Conservation (phyloP, 139 green algal genomes). For the Astrephomene gubernaculifera region DNA sequence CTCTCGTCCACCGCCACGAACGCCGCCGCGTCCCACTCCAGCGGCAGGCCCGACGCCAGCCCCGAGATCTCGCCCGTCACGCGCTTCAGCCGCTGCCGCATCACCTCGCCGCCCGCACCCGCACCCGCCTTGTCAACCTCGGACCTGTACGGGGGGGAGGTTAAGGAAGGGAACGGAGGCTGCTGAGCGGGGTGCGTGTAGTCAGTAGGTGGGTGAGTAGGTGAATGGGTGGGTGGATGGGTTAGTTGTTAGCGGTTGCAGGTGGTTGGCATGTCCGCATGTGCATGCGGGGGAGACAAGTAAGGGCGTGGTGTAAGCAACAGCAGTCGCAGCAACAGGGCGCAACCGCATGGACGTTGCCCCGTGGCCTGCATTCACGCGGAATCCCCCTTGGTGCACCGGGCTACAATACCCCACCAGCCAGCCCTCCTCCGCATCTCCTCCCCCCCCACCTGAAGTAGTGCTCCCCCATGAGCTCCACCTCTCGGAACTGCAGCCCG, state of each 20-base stretch:
- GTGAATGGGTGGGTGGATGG: not conserved
- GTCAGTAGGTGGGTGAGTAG: not conserved
- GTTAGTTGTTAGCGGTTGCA: too few species aligned
- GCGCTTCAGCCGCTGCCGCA: conserved; percentile 26
- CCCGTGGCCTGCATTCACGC: too few species aligned
- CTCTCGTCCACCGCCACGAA: conserved; percentile 61
- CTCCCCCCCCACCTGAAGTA: conserved; percentile 21
- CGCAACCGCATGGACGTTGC: too few species aligned
- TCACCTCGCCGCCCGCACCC: conserved; percentile 15
- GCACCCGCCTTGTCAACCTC: not conserved
- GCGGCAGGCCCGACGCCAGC: conserved; percentile 58
- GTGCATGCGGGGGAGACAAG: too few species aligned
- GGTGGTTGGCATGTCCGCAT: too few species aligned
- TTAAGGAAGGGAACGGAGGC: not conserved
- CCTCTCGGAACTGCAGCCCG: conserved; percentile 38
- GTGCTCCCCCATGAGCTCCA: not conserved
- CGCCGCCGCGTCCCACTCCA: conserved; percentile 56
- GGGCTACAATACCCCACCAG: too few species aligned
- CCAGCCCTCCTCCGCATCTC: too few species aligned
- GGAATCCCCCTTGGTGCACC: too few species aligned
- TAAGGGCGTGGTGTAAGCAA: too few species aligned
- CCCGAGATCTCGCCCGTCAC: conserved; percentile 32
- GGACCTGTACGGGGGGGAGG: not conserved
- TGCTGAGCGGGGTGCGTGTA: not conserved
- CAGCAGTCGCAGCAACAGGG: too few species aligned